phyloP scores from a whole-genome alignment of 441 rosid species.

The Corymbia citriodora region DNA sequence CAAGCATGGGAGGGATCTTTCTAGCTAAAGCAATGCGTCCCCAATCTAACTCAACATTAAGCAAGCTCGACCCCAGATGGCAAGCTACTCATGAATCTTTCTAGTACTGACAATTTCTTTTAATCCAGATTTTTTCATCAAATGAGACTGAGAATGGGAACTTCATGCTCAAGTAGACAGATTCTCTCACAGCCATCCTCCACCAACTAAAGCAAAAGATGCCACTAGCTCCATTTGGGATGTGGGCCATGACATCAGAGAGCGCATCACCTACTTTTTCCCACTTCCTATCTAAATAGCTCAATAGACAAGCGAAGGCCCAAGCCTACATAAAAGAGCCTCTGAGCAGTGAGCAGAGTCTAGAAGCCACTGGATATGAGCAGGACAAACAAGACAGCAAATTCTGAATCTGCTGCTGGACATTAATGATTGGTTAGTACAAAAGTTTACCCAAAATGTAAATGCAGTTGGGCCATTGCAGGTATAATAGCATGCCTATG shows the following conservation, averaged over 20 bases:
- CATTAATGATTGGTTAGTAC: background rate
- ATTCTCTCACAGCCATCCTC: background rate
- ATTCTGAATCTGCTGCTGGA: background rate
- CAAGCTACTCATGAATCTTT: background rate
- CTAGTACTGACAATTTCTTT: background rate
- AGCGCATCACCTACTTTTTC: background rate
- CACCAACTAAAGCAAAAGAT: background rate
- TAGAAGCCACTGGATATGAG: background rate
- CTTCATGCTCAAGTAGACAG: background rate
- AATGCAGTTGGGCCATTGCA: background rate
- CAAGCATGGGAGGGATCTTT: background rate
- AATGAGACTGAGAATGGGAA: background rate
- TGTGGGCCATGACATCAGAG: background rate
- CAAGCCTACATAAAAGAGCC: background rate
- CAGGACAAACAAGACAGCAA: background rate
- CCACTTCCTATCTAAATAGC: background rate
- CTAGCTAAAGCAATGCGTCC: background rate
- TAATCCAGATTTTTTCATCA: background rate
- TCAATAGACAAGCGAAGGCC: background rate
- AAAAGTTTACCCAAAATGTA: background rate
- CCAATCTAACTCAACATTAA: background rate
- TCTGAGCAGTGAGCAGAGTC: background rate
- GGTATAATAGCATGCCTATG: background rate
- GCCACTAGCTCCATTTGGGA: background rate
- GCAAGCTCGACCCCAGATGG: background rate